Conservation (phyloP, 176 grass and related monocot species). For the Lolium perenne region DNA sequence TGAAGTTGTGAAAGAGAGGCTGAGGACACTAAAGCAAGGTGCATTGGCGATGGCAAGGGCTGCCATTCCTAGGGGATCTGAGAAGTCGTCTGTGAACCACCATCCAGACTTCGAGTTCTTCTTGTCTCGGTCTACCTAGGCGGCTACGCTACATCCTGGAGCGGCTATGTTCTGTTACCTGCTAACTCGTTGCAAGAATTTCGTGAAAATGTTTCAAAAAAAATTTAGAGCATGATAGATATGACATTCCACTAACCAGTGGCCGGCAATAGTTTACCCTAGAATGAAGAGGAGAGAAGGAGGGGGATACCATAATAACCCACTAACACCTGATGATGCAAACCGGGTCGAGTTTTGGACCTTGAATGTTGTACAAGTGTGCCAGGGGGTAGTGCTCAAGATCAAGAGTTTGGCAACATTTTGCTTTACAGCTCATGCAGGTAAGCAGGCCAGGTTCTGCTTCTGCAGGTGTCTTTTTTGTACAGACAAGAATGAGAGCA, state of each 20-base stretch:
- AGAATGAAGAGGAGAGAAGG: conserved; percentile 1
- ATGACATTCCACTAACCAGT: conserved; percentile 46
- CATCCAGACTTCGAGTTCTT: conserved; percentile 86
- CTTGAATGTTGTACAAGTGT: conserved; percentile 37
- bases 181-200: conserved; percentile 30
- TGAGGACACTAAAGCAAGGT: conserved; percentile 64
- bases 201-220: not conserved
- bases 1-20: conserved; percentile 62
- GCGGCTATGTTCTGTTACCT: not conserved
- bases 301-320: conserved; percentile 26
- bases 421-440: conserved; percentile 23
- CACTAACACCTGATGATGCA: conserved; percentile 35
- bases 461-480: conserved; percentile 27
- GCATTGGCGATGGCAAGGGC: conserved; percentile 64
- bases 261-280: conserved; percentile 33
- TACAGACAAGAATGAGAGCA: conserved; percentile 30
- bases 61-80: conserved; percentile 46
- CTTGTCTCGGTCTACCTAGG: conserved; percentile 60
- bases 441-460: conserved; percentile 13
- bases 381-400: not conserved
- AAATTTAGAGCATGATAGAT: conserved; percentile 37
- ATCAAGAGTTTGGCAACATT: conserved; percentile 37
- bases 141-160: conserved; percentile 2
- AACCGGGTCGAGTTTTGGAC: conserved; percentile 24
- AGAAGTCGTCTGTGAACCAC: conserved; percentile 53